Conservation (phyloP, 495 filamentous ascomycete species). For the Rhizodiscina lignyota region DNA sequence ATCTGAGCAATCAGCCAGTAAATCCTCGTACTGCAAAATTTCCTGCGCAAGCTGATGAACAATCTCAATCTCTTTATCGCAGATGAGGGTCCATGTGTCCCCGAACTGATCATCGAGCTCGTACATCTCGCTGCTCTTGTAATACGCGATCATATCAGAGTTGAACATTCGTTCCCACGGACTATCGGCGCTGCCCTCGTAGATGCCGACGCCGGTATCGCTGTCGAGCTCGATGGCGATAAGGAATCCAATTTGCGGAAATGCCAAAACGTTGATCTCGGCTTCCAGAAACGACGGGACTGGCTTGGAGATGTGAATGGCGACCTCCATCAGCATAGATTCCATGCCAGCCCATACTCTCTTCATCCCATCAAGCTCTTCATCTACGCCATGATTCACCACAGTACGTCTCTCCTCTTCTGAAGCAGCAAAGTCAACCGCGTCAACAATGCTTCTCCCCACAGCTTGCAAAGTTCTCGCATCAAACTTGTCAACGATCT, state of each 20-base stretch:
- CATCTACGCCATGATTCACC: constrained; percentile 51
- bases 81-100: constrained; percentile 70
- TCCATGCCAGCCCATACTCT: constrained; percentile 47
- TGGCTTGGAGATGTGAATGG: constrained; percentile 38
- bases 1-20: constrained; percentile 51
- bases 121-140: constrained; percentile 73
- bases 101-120: constrained; percentile 72
- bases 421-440: constrained; percentile 72
- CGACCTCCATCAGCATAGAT: constrained; percentile 24
- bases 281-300: constrained; percentile 45
- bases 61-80: constrained; percentile 83
- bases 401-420: constrained; percentile 56
- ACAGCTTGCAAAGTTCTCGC: constrained; percentile 37
- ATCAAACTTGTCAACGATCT: constrained; percentile 28
- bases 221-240: constrained; percentile 54
- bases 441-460: constrained; percentile 52
- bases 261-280: constrained; percentile 65
- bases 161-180: constrained; percentile 68
- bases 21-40: constrained; percentile 52
- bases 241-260: constrained; percentile 83
- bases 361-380: constrained; percentile 63
- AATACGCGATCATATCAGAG: constrained; percentile 54
- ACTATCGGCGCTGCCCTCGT: constrained; percentile 39
- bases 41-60: constrained; percentile 59
- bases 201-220: constrained; percentile 43